Base-by-base conservation (phyloP, 495 filamentous ascomycete genomes). In the Podospora didyma region DNA sequence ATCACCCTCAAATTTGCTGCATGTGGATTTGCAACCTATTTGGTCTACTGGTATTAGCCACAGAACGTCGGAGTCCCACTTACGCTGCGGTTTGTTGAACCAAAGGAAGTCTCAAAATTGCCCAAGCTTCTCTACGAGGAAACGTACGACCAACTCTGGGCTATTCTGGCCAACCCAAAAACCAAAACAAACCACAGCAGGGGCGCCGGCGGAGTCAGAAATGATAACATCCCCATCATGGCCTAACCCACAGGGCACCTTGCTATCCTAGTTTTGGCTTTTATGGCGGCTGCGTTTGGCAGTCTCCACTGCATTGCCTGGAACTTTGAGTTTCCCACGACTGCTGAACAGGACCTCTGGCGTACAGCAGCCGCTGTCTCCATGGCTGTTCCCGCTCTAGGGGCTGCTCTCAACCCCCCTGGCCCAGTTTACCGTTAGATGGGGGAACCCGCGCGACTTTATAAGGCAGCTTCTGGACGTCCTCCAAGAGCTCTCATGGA, bases 291-390 rank as follows among this genome's bases (percentile, higher is more conserved):
- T 28, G 45, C 46, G 2, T 75, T 74, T 49, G 73, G 69, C 44
- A 64, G 54, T 31, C 62, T 73, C 2, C 69, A 75, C 49, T 39
- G 71, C 11, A 54, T 62, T 12, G 73, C 59, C 6, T 77, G 75
- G 72, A 66, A 75, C 46, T 73, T 71, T 50, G 51, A 68, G 17
- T 76, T 78, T 28, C 74, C 73, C 1, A 72, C 69, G 3, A 19
- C n/a, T 19, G 46, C 48, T 11, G 74, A 77, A 46, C 52, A 54
- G 35, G 24, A 67, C 0, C 51, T 74, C 9, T 76, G 73, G 75
- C 58, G 71, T 26, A 23, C 53, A 7, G 51, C 57, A 21, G 58
- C 59, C 34, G 2, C 56, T 1, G 44, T 56, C 41, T 60, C 57
- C 7, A 7, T 14, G 14, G 34, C 34, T 37, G 34, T 37, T 7